A percentile compares a stretch with the other conserved stretches of the same genome.
Conservation (phyloP, 2,329 filamentous ascomycete species). For the Cercospora nicotianae region DNA sequence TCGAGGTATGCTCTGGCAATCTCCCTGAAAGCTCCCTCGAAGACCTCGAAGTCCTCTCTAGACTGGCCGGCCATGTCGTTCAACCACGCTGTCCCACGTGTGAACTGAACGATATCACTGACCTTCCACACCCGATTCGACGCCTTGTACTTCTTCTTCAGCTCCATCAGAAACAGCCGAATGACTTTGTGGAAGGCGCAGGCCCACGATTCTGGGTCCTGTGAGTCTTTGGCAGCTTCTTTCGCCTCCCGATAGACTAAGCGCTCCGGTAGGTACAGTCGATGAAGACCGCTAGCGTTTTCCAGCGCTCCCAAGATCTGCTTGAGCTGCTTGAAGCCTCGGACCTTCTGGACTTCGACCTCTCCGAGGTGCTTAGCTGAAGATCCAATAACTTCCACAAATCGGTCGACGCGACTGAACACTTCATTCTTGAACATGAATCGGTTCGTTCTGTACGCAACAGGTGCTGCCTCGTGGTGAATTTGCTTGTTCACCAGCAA, state of each 20-base stretch:
- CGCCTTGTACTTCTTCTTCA: conserved; percentile 8
- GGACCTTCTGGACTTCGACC: neutral
- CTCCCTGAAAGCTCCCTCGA: neutral
- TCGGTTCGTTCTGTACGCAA: conserved; percentile 3
- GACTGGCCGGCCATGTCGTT: neutral
- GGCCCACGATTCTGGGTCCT: conserved; percentile 2
- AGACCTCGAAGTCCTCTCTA: neutral
- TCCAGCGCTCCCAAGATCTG: neutral
- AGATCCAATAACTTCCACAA: neutral
- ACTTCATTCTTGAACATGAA: neutral
- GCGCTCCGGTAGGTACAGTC: neutral
- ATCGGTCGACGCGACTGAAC: neutral
- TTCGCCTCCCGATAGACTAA: neutral
- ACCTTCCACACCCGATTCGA: conserved; percentile 7
- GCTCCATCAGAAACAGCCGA: neutral
- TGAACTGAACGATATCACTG: conserved; percentile 5
- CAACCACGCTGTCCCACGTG: neutral
- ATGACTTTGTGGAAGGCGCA: neutral
- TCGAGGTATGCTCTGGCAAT: neutral
- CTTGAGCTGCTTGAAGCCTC: neutral
- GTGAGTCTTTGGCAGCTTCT: neutral
- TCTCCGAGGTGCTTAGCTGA: conserved; percentile 1
- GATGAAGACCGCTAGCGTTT: neutral
- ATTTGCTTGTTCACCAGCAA: conserved; percentile 24
- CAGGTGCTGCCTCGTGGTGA: conserved; percentile 19